Conservation (phyloP, 352 stramenopile genomes). For the Saprolegnia diclina region DNA sequence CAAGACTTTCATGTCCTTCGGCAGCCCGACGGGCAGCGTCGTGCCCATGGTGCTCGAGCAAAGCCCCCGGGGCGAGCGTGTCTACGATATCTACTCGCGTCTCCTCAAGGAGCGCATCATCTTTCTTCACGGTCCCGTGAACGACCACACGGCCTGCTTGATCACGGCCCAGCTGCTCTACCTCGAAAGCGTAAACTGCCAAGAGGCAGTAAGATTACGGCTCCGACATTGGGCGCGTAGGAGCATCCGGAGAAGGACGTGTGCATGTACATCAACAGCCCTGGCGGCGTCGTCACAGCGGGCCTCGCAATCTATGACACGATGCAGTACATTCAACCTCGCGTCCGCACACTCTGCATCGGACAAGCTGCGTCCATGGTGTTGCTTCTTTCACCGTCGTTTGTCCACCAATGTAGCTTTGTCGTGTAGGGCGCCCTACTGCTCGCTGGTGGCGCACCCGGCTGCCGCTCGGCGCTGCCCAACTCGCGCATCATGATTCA, state of each 20-base stretch:
- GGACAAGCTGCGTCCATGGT: slow-evolving; percentile 96
- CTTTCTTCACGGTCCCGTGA: slow-evolving; percentile 93
- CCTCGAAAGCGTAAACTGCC: slow-evolving; percentile 54
- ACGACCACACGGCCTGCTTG: slow-evolving; percentile 78
- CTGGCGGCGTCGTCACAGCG: slow-evolving; percentile 94
- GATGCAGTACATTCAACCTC: slow-evolving; percentile 96
- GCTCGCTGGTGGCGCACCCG: slow-evolving; percentile 86
- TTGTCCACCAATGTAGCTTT: neutral
- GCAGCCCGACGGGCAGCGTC: slow-evolving; percentile 28
- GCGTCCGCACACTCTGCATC: slow-evolving; percentile 97
- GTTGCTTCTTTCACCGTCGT: slow-evolving; percentile 15
- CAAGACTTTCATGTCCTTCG: neutral
- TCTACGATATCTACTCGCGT: slow-evolving; percentile 98
- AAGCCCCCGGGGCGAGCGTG: slow-evolving; percentile 87
- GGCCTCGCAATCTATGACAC: slow-evolving; percentile 98
- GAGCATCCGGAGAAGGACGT: slow-evolving; percentile 97
- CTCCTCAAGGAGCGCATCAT: slow-evolving; percentile 97
- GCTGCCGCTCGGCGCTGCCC: slow-evolving; percentile 88
- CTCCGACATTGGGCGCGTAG: slow-evolving; percentile 57
- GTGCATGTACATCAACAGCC: slow-evolving; percentile 99
- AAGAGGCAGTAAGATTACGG: neutral
- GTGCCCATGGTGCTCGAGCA: slow-evolving; percentile 94
- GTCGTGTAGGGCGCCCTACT: slow-evolving; percentile 73
- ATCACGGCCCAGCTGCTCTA: slow-evolving; percentile 90
- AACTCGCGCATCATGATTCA: slow-evolving; percentile 98